A percentile compares a stretch with the other conserved stretches of the same genome.
Evolutionary conservation across 495 filamentous ascomycete genomes (phyloP).

Genomic region (Neurospora cerealis): DNA sequence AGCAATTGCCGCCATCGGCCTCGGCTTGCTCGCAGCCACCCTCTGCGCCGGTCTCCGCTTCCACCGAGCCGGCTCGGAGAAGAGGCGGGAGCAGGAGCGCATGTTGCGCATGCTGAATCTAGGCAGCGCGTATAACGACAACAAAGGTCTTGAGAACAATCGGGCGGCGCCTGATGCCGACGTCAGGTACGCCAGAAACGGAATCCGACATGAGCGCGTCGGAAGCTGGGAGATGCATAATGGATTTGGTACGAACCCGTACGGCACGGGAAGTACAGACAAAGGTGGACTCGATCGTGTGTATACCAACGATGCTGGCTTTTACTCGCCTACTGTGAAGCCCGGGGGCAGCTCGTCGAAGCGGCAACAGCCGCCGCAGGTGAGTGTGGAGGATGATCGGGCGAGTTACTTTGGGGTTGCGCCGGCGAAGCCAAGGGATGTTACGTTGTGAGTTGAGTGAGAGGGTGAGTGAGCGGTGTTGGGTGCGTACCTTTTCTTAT

Average conservation of each 20-base stretch:
- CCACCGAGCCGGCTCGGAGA: constrained; percentile 6
- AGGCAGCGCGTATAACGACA: constrained; percentile 22
- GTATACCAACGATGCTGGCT: neutral
- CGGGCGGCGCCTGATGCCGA: constrained; percentile 22
- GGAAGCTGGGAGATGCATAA: constrained; percentile 33
- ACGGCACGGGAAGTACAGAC: neutral
- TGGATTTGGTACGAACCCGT: constrained; percentile 1
- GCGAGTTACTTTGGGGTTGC: constrained; percentile 1
- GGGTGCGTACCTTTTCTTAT: neutral
- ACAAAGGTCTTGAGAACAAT: neutral
- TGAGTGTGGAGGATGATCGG: constrained; percentile 1
- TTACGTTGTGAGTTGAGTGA: neutral
- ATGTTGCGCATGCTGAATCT: constrained; percentile 26
- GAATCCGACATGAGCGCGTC: constrained; percentile 24
- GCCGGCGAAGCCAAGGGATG: constrained; percentile 9
- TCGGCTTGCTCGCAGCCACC: constrained; percentile 15
- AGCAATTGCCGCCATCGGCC: constrained; percentile 13
- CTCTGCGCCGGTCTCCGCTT: constrained; percentile 22
- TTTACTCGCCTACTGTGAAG: neutral
- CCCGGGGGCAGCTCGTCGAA: neutral
- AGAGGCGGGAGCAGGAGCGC: constrained; percentile 8
- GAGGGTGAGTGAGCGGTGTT: neutral
- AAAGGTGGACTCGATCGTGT: constrained; percentile 2
- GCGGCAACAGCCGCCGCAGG: neutral
- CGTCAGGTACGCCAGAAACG: constrained; percentile 21